Conservation (phyloP, 345 rosid species). For the Luvunga scandens region DNA sequence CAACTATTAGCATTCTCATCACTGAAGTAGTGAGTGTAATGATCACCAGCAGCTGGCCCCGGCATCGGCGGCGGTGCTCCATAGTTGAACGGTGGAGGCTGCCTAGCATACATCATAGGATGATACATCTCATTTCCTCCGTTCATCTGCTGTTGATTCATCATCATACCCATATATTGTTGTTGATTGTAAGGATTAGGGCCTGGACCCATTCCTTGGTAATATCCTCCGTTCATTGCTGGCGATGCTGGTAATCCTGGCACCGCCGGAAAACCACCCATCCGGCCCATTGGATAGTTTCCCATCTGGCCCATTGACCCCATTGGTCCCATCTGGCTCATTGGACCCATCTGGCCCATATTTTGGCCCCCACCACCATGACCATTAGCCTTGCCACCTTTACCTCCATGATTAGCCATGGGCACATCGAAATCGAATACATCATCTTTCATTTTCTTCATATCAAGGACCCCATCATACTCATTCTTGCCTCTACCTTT, state of each 20-base stretch:
- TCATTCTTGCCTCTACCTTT: constrained; percentile 50
- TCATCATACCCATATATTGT: constrained; percentile 69
- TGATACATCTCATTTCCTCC: constrained; percentile 75
- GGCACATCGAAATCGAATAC: constrained; percentile 45
- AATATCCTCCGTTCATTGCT: constrained; percentile 51
- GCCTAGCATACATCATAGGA: constrained; percentile 81
- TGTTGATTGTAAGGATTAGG: constrained; percentile 54
- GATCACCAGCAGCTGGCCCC: constrained; percentile 47
- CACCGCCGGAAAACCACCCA: constrained; percentile 46
- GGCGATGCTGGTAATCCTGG: constrained; percentile 61
- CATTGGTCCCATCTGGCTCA: constrained; percentile 22
- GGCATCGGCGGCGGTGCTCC: constrained; percentile 50
- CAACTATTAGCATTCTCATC: constrained; percentile 92
- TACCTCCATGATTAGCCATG: constrained; percentile 27
- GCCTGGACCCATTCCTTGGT: constrained; percentile 49
- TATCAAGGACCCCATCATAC: constrained; percentile 35
- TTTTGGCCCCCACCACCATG: constrained; percentile 31
- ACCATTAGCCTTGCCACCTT: constrained; percentile 29
- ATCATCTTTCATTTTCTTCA: constrained; percentile 37
- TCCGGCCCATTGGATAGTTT: constrained; percentile 19
- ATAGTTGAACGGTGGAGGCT: constrained; percentile 50
- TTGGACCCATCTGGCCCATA: constrained; percentile 24
- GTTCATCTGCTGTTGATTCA: constrained; percentile 47
- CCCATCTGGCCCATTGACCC: constrained; percentile 37
- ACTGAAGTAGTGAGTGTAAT: constrained; percentile 68